A percentile compares a stretch with the other conserved stretches of the same genome.
Evolutionary conservation across 495 filamentous ascomycete genomes (phyloP).

Genomic region (Aspergillus saccharolyticus): DNA sequence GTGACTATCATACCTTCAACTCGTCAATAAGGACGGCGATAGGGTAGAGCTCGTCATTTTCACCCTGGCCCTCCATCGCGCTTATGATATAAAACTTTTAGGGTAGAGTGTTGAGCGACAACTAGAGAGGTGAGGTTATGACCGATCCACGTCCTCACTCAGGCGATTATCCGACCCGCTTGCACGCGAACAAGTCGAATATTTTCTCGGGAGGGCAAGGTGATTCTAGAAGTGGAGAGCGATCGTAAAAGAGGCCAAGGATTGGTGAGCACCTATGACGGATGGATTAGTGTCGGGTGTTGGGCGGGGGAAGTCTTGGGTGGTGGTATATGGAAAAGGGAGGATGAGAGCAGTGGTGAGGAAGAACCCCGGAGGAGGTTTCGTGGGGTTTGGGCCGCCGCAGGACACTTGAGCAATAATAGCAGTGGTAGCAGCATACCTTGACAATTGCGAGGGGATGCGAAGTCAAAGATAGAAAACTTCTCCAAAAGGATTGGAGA

Average conservation of each 20-base stretch:
- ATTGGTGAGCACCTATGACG: conserved; percentile 15
- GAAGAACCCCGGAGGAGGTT: conserved; percentile 35
- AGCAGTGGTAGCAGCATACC: conserved; percentile 25
- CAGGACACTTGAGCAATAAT: conserved; percentile 27
- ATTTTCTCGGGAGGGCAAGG: conserved; percentile 7
- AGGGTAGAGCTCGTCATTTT: conserved; percentile 96
- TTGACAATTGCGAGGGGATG: conserved; percentile 24
- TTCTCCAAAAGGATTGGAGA: conserved; percentile 3
- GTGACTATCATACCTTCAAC: conserved; percentile 68
- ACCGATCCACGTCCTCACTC: conserved; percentile 33
- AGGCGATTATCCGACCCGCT: conserved; percentile 18
- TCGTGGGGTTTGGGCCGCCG: conserved; percentile 44
- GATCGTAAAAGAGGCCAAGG: conserved; percentile 8
- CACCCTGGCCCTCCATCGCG: conserved; percentile 64
- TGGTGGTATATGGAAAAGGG: conserved; percentile 22
- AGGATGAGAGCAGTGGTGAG: conserved; percentile 15
- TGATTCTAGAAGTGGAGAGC: conserved; percentile 9
- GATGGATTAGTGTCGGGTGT: conserved; percentile 14
- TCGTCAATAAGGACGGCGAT: conserved; percentile 99
- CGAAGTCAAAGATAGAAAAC: conserved; percentile 6
- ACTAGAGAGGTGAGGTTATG: conserved; percentile 26
- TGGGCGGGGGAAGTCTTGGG: not conserved
- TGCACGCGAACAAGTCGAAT: conserved; percentile 28
- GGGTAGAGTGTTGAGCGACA: conserved; percentile 17
- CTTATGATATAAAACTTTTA: conserved; percentile 22